Conservation (phyloP, 2,329 filamentous ascomycete genomes). For the Penicillium sp. region DNA sequence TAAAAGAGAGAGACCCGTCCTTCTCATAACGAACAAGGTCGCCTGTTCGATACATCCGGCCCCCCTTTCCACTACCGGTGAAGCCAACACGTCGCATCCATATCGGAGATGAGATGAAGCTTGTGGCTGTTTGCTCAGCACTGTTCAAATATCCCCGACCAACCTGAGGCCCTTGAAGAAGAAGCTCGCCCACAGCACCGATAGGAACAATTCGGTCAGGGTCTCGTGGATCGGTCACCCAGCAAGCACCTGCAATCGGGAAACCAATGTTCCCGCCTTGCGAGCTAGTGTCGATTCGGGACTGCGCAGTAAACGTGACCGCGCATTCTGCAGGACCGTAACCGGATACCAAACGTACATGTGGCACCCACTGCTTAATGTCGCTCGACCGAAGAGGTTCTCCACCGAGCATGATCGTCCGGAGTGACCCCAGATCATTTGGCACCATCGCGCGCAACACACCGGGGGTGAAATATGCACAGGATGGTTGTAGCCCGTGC, state of each 20-base stretch:
- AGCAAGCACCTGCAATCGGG: slow-evolving; percentile 21
- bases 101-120: not conserved
- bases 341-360: slow-evolving; percentile 37
- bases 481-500: slow-evolving; percentile 49
- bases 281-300: slow-evolving; percentile 4
- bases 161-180: slow-evolving; percentile 47
- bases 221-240: slow-evolving; percentile 36
- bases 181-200: slow-evolving; percentile 47
- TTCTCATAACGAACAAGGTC: slow-evolving; percentile 32
- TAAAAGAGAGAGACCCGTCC: slow-evolving; percentile 17
- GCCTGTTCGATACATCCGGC: slow-evolving; percentile 35
- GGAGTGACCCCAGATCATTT: slow-evolving; percentile 36
- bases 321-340: slow-evolving; percentile 34
- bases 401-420: slow-evolving; percentile 31
- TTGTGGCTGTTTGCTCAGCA: slow-evolving; percentile 11
- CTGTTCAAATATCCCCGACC: slow-evolving; percentile 42
- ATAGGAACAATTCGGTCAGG: slow-evolving; percentile 33
- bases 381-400: slow-evolving; percentile 15
- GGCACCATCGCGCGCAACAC: slow-evolving; percentile 47
- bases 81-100: not conserved
- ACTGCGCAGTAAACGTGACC: slow-evolving; percentile 14
- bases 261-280: slow-evolving; percentile 20
- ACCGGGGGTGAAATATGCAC: slow-evolving; percentile 56
- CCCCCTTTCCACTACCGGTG: not conserved
- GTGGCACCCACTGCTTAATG: slow-evolving; percentile 16